These are phyloP conservation scores for Trichoderma guizhouense DNA, from an alignment of 2,329 filamentous ascomycete genomes.

Conservation along the genomic window DNA sequence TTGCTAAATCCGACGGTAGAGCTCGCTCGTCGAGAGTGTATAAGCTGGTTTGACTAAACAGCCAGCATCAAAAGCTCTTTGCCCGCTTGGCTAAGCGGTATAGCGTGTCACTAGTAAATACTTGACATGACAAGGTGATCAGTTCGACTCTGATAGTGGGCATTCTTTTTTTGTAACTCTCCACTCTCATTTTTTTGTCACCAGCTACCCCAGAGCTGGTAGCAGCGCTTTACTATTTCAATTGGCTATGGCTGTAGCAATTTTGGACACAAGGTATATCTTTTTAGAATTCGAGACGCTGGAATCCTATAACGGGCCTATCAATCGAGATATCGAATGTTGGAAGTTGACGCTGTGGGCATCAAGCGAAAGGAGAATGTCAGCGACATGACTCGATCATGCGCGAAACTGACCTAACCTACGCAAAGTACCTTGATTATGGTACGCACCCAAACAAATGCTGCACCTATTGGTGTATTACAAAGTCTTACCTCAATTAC, in stretches of 20 bases:
- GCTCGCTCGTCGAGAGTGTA: neutral
- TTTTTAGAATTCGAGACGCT: neutral
- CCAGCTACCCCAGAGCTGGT: neutral
- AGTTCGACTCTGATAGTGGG: constrained; percentile 21
- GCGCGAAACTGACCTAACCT: neutral
- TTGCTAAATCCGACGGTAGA: neutral
- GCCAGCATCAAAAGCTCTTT: neutral
- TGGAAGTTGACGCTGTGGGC: neutral
- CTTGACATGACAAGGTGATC: constrained; percentile 20
- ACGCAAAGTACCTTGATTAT: neutral
- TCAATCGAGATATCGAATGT: neutral
- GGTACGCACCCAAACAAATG: neutral
- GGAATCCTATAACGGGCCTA: neutral
- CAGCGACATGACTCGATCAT: neutral
- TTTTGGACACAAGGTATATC: neutral
- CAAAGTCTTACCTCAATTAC: neutral
- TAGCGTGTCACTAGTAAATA: constrained; percentile 20
- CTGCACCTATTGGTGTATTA: neutral
- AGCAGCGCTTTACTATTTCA: neutral
- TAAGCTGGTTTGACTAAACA: neutral
- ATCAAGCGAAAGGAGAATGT: neutral
- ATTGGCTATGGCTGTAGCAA: neutral
- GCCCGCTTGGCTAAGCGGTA: constrained; percentile 21
- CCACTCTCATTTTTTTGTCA: neutral
- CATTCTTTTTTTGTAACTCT: constrained; percentile 12